phyloP scores from a whole-genome alignment of 371 early-diverging fungal species.

The Vairimorpha necatrix region DNA sequence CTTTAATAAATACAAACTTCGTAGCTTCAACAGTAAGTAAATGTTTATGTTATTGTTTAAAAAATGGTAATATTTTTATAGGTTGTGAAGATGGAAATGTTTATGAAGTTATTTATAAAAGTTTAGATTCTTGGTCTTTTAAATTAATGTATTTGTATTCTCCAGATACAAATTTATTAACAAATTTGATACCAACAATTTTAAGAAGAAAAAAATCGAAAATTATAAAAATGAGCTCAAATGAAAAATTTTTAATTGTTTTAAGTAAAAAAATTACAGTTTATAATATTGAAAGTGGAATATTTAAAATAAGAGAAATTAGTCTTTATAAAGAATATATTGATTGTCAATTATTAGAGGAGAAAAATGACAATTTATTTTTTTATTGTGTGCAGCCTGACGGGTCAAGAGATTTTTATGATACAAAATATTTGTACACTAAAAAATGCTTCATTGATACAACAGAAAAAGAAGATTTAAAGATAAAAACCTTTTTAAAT shows the following conservation, averaged over 20 bases:
- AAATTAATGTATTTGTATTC: conserved; percentile 41
- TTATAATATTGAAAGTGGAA: conserved; percentile 34
- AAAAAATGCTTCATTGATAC: conserved; percentile 16
- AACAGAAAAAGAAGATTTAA: conserved; percentile 11
- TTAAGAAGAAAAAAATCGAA: conserved; percentile 32
- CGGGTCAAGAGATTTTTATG: conserved; percentile 54
- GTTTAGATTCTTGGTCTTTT: conserved; percentile 33
- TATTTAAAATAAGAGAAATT: conserved; percentile 25
- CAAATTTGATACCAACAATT: conserved; percentile 30
- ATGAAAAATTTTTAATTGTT: conserved; percentile 35
- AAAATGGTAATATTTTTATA: conserved; percentile 38
- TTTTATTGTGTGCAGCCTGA: conserved; percentile 33
- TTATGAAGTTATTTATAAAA: conserved; percentile 46
- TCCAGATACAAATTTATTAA: conserved; percentile 31
- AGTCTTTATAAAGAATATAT: conserved; percentile 40
- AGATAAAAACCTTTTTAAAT: background rate
- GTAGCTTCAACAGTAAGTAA: conserved; percentile 7
- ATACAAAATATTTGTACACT: conserved; percentile 24
- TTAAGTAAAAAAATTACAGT: conserved; percentile 33
- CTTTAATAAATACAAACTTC: conserved; percentile 47
- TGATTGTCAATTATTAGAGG: conserved; percentile 46
- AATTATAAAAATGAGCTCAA: conserved; percentile 5
- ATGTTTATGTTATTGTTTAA: conserved; percentile 14
- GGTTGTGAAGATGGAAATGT: conserved; percentile 54
- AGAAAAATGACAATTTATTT: conserved; percentile 35